Evolutionary conservation across 2,329 filamentous ascomycete genomes (phyloP), one percentile per base, ranked within the genome.

Genomic region (Nemania diffusa): DNA sequence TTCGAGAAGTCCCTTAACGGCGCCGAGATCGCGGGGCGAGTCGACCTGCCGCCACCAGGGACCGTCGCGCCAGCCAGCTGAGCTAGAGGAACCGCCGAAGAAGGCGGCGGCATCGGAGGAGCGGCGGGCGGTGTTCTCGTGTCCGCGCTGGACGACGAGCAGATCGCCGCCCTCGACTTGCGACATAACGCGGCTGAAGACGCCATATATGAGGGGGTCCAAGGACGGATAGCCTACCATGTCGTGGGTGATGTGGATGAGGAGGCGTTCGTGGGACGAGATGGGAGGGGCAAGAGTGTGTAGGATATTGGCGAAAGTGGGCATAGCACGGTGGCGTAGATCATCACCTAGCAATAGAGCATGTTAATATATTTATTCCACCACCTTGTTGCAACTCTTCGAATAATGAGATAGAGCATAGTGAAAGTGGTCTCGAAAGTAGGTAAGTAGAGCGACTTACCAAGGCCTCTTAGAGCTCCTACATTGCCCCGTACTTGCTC

Each of bases 161-260:
- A 99, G 85, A 75, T 98, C 96, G 62, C 96, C 96, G 71, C 96
- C 96, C 81, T 99, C 96, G 52, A 99, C 96, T 82, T 99, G 96
- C n/a, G 94, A 88, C 96, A 99, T 99, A 75, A 99, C 94, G 60
- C 94, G 91, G 62, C 92, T 92, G 83, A 99, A 99, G 70, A 96
- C 94, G 65, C 88, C 87, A 81, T 98, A 93, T 74, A 98, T 93
- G 62, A 97, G 87, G 20, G 95, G 94, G 78, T 98, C 95, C 73
- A 99, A 89, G 20, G 93, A 95, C 2, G 96, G 96, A 79, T 99
- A 99, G 73, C 93, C 93, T 73, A 94, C 90, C 50, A 99, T 88
- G 79, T 98, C 96, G 83, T 99, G 96, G 8, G 95, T 97, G 71
- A 96, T 97, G 83, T 99, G 96, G 75, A 99, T 98, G 75, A 97